Evolutionary conservation across 495 filamentous ascomycete genomes (phyloP), one percentile per base, ranked within the genome.

Genomic region (Thozetella sp.): DNA sequence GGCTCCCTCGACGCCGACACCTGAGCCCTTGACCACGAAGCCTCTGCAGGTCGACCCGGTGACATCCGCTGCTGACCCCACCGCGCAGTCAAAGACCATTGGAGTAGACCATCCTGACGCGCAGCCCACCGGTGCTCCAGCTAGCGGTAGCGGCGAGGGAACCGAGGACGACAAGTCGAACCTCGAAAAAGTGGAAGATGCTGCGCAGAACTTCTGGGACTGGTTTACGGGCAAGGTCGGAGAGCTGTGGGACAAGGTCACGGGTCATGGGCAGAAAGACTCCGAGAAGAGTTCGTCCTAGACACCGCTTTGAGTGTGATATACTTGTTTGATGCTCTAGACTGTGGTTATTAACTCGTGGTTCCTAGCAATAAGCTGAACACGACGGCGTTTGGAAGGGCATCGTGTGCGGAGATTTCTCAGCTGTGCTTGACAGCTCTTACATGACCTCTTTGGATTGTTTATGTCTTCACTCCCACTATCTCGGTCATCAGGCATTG

Each of bases 201-300:
- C 67, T 2, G 54, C 67, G 34, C 65, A 72, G 48, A 56, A 65
- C 0, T 81, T 78, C 53, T 80, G 76, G 80, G 68, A 80, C 25
- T 85, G 82, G 82, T 67, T 83, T 25, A 76, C 72, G 17, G 76
- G 73, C 13, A 76, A 81, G 63, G 62, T 83, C 1, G 64, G 74
- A 45, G 64, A 73, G 19, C 63, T 78, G 48, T 72, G 80, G 62
- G 72, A 70, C 3, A 68, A 75, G 37, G 63, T 81, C 4, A 68
- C 64, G 2, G 70, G 72, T 9, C 3, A 54, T n/a, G 50, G 50
- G 4, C 19, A 59, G 26, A 55, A 55, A 51, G 53, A 37, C 4
- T 9, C 6, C 4, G 43, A 48, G 43, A 10, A 48, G 43, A 48
- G 43, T 19, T 10, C 43, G 15, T 37, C 30, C 15, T 37, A 37